These are phyloP conservation scores for Carpinus viminea DNA, from an alignment of 306 rosid species.

Conservation along the genomic window DNA sequence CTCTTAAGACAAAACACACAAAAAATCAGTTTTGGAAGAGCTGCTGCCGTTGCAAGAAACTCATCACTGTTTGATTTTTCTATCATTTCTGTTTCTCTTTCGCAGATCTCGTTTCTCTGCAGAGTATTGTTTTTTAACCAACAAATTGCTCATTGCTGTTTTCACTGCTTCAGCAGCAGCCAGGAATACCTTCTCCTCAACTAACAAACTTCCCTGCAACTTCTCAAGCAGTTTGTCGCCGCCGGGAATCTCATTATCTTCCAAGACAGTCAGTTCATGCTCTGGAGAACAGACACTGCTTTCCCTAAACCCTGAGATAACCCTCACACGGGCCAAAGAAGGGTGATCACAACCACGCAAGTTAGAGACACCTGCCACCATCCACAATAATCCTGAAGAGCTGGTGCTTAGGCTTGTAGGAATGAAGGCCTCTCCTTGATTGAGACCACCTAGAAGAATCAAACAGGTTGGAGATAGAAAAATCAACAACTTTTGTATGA, in stretches of 20 bases:
- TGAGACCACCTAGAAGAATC: constrained; percentile 60
- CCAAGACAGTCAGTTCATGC: constrained; percentile 42
- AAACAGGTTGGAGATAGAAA: not conserved
- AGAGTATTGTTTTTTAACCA: constrained; percentile 83
- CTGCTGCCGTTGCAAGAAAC: constrained; percentile 4
- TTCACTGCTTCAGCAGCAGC: constrained; percentile 89
- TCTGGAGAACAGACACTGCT: constrained; percentile 18
- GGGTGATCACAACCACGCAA: constrained; percentile 49
- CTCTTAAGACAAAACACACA: not conserved
- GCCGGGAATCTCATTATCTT: constrained; percentile 66
- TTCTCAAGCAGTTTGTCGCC: constrained; percentile 64
- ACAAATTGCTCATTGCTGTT: constrained; percentile 78
- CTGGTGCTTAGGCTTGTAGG: constrained; percentile 69
- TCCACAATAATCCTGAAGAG: constrained; percentile 64
- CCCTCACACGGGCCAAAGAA: constrained; percentile 63
- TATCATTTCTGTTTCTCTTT: constrained; percentile 89
- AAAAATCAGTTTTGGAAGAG: constrained; percentile 5
- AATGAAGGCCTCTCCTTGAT: constrained; percentile 61
- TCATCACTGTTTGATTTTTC: constrained; percentile 51
- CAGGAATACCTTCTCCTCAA: constrained; percentile 54
- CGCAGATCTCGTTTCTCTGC: constrained; percentile 68
- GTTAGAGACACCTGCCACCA: constrained; percentile 78
- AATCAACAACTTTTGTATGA: not conserved
- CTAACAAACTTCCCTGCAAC: constrained; percentile 74
- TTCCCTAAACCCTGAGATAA: constrained; percentile 46